Conservation (phyloP, 192 early-diverging fungal genomes). For the Mortierella hygrophila region DNA sequence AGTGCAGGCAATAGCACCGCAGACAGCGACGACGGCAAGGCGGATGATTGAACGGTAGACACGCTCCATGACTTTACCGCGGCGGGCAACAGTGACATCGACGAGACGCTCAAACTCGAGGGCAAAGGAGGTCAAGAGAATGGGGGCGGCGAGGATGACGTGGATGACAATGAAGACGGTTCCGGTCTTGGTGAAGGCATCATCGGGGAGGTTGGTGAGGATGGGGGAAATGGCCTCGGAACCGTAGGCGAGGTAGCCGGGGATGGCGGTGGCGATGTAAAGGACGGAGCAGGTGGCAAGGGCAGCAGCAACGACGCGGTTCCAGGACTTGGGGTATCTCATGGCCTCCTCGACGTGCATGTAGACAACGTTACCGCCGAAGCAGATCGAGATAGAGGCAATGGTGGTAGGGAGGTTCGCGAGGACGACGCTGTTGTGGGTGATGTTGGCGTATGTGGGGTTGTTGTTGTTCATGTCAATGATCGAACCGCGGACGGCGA, state of each 20-base stretch:
- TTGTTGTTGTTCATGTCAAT: conserved; percentile 51
- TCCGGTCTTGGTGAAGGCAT: conserved; percentile 69
- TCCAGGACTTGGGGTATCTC: conserved; percentile 77
- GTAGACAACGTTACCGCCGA: conserved; percentile 86
- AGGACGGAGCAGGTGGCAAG: conserved; percentile 75
- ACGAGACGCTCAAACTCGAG: conserved; percentile 79
- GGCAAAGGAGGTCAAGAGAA: conserved; percentile 80
- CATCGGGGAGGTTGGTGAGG: conserved; percentile 75
- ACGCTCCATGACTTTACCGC: conserved; percentile 64
- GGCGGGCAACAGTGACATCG: conserved; percentile 70
- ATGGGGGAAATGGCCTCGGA: conserved; percentile 76
- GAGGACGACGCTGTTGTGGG: conserved; percentile 69
- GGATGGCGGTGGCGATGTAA: conserved; percentile 76
- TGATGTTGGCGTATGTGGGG: conserved; percentile 36
- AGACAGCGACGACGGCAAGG: conserved; percentile 63
- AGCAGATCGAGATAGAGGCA: conserved; percentile 86
- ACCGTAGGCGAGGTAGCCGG: conserved; percentile 85
- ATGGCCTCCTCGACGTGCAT: conserved; percentile 89
- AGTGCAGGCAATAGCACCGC: conserved; percentile 71
- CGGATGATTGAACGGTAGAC: conserved; percentile 69
- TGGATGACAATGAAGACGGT: conserved; percentile 84
- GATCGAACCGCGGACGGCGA: conserved; percentile 75
- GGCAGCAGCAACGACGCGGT: conserved; percentile 71
- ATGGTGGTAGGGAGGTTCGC: conserved; percentile 81
- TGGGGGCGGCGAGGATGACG: conserved; percentile 84